Percentiles rank a stretch among this genome's conserved stretches.
These are phyloP conservation scores for Pythium pectinolyticum DNA, from an alignment of 352 stramenopile genomes.

Conservation along the genomic window DNA sequence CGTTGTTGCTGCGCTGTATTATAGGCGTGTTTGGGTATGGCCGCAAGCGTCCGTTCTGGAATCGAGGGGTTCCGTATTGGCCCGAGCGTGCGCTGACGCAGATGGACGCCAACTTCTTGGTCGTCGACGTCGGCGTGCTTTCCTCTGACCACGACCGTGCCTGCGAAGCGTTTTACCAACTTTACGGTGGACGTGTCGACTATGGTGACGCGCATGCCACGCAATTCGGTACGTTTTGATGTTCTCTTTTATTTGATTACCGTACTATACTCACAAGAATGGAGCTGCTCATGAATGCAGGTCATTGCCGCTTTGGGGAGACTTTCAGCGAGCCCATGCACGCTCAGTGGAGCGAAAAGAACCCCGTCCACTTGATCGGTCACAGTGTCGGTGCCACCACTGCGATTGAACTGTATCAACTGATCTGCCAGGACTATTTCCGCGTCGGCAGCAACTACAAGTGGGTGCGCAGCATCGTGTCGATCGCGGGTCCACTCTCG, in stretches of 20 bases:
- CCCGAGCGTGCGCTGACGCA: conserved; percentile 41
- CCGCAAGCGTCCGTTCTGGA: conserved; percentile 43
- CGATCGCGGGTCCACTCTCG: conserved; percentile 37
- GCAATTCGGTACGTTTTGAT: conserved; percentile 9
- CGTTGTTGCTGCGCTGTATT: conserved; percentile 14
- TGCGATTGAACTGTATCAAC: conserved; percentile 69
- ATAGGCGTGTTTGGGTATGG: conserved; percentile 62
- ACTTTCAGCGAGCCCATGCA: conserved; percentile 35
- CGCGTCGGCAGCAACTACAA: conserved; percentile 43
- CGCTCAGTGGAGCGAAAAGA: conserved; percentile 43
- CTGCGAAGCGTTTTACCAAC: conserved; percentile 66
- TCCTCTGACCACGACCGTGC: conserved; percentile 72
- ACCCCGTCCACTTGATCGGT: conserved; percentile 59
- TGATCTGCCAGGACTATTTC: conserved; percentile 56
- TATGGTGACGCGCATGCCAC: conserved; percentile 52
- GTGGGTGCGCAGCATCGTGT: conserved; percentile 63
- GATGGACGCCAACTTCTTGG: conserved; percentile 56
- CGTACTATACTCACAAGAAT: not conserved
- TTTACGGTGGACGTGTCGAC: conserved; percentile 54
- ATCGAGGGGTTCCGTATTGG: conserved; percentile 49
- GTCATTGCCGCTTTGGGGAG: conserved; percentile 48
- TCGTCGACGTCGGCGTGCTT: conserved; percentile 55
- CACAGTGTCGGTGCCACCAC: conserved; percentile 64
- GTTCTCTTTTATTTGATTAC: not conserved
- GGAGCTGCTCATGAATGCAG: conserved; percentile 15